Base-by-base conservation (phyloP, 257 asterid species). In the Plantago elongata region DNA sequence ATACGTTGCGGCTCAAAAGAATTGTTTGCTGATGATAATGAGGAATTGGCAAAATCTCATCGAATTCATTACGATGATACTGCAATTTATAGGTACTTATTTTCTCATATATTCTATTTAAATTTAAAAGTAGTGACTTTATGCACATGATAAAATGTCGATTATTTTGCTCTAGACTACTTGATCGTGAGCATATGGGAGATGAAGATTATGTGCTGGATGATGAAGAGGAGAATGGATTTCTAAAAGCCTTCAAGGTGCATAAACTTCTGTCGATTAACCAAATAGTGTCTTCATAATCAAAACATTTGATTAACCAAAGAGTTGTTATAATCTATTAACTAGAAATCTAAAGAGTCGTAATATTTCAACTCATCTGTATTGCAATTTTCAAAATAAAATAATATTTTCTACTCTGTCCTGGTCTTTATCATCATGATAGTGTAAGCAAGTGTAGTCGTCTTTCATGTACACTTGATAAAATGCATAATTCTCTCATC, bases 51-150 rank as follows among this genome's bases (percentile, higher is more conserved):
- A 51, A 89, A 89, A 75, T 89, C 97, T 62, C 90, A 95, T 30
- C 97, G 89, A 77, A 93, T 93, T 68, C 99, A 89, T 80, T 93
- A 93, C 66, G 99, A 93, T 66, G 99, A 83, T 74, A 68, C 95
- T 75, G 97, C 99, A 55, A 89, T 93, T 75, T 96, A 85, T 69
- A 83, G 96, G 97, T 90, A 69, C 71, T 13, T 72, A 12, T 22
- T 17, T 14, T 43, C 71, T 62, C 40, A 34, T 4, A 34, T 34
- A 7, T 34, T 34, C 40, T 4, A 34, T 22, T 22, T 22, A 22
- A 22, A 22, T 22, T 22, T 22, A 22, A 22, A 22, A 22, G 27
- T 34, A 34, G 40, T 1, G 40, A 34, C 40, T 34, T 34, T 7
- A 1, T 34, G 40, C 40, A 34, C 40, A 34, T 34, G 40, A 34